Evolutionary conservation across 1,139 yeast species (phyloP).

Genomic region (Saccharomycopsis phalli): DNA sequence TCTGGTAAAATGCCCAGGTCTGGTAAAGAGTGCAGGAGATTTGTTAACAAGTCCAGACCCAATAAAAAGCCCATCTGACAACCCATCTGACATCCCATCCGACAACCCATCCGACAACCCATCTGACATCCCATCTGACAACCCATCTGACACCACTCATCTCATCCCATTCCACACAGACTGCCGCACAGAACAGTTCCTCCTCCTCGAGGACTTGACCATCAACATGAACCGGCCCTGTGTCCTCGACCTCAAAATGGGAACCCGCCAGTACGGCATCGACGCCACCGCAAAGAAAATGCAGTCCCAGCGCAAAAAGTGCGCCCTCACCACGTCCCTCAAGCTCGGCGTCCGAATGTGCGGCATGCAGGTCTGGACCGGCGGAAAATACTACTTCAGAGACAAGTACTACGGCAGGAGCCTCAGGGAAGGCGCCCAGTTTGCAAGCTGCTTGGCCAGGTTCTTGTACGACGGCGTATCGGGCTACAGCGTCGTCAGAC

Average conservation of each 20-base stretch:
- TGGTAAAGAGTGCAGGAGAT: too few species aligned
- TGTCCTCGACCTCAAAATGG: slow-evolving; percentile 94
- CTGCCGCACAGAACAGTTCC: slow-evolving; percentile 57
- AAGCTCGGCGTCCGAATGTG: slow-evolving; percentile 85
- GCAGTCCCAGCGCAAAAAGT: slow-evolving; percentile 72
- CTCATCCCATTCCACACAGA: too few species aligned
- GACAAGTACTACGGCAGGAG: slow-evolving; percentile 92
- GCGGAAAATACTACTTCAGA: slow-evolving; percentile 46
- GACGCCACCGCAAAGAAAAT: slow-evolving; percentile 73
- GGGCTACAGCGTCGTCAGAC: slow-evolving; percentile 50
- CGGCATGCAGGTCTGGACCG: slow-evolving; percentile 86
- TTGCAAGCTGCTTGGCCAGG: slow-evolving; percentile 62
- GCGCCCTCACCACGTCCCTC: slow-evolving; percentile 72
- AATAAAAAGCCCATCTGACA: too few species aligned
- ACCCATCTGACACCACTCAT: too few species aligned
- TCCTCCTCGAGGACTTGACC: slow-evolving; percentile 86
- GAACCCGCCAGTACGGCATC: slow-evolving; percentile 96
- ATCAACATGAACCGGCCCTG: slow-evolving; percentile 77
- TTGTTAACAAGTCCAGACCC: too few species aligned
- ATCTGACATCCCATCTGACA: too few species aligned
- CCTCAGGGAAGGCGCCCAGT: slow-evolving; percentile 65
- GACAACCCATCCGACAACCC: too few species aligned
- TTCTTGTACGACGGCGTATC: slow-evolving; percentile 70
- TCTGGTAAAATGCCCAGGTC: too few species aligned
- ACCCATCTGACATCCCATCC: too few species aligned